phyloP scores from a whole-genome alignment of 495 filamentous ascomycete species.

The Schizothecium vesticola region DNA sequence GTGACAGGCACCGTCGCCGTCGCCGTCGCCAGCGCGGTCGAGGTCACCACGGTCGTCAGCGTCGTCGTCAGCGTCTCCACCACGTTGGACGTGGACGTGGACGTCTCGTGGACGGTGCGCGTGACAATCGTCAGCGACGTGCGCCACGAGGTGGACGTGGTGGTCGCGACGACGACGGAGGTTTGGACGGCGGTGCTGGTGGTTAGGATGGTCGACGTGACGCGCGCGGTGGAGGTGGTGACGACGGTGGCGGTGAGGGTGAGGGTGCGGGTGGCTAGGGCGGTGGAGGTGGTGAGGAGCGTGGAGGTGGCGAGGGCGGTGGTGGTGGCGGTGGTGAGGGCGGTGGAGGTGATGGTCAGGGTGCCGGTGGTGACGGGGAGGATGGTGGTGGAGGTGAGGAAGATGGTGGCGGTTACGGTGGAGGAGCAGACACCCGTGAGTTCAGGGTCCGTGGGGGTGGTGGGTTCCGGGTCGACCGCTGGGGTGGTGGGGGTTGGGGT shows the following conservation, averaged over 20 bases:
- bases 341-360: constrained; percentile 5
- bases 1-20: background rate
- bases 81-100: constrained; percentile 10
- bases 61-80: background rate
- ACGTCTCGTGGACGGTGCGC: constrained; percentile 7
- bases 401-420: constrained; percentile 20
- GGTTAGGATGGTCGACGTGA: constrained; percentile 13
- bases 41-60: background rate
- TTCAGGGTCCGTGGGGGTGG: background rate
- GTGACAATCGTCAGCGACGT: constrained; percentile 13
- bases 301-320: background rate
- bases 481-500: background rate
- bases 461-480: background rate
- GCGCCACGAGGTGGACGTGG: background rate
- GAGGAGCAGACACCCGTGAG: background rate
- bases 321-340: background rate
- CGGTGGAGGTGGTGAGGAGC: constrained; percentile 12
- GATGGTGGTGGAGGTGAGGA: constrained; percentile 9
- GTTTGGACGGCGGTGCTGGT: constrained; percentile 8
- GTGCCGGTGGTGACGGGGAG: background rate
- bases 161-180: constrained; percentile 5
- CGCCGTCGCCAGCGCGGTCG: background rate
- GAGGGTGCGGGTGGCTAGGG: background rate
- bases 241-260: constrained; percentile 9
- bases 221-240: constrained; percentile 13